Evolutionary conservation across 2,329 filamentous ascomycete genomes (phyloP).

Genomic region (Botrytis fabae): DNA sequence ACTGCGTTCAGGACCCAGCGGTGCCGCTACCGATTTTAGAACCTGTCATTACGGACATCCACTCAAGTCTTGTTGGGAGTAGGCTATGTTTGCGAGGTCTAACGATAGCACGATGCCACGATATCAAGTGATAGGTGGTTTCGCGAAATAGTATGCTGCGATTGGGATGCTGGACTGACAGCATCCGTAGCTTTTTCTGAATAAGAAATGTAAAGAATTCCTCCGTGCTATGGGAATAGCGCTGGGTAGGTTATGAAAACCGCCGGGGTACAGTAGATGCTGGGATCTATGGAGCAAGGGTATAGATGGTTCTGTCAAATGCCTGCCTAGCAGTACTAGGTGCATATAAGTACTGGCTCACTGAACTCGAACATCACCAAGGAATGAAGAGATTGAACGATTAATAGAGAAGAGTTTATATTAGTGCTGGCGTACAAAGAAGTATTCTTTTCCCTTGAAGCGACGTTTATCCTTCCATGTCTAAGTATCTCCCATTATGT

Average conservation of each 20-base stretch:
- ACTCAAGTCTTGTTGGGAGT: conserved; percentile 18
- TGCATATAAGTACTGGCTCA: neutral
- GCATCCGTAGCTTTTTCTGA: neutral
- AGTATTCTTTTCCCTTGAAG: neutral
- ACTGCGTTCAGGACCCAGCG: neutral
- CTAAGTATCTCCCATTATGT: neutral
- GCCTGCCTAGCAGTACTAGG: neutral
- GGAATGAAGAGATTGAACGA: neutral
- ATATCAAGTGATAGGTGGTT: neutral
- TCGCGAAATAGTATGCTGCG: neutral
- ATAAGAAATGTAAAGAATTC: neutral
- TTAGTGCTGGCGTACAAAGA: neutral
- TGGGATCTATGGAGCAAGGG: neutral
- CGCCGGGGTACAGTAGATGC: neutral
- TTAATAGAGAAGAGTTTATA: neutral
- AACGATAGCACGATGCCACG: neutral
- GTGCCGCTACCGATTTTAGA: neutral
- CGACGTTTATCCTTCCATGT: neutral
- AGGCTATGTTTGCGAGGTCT: neutral
- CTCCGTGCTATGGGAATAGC: neutral
- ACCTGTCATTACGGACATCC: neutral
- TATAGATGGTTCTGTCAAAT: neutral
- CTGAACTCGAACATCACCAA: neutral
- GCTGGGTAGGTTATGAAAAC: neutral
- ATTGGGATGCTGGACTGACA: neutral